Evolutionary conservation across 148 eudicot species (phyloP).

Genomic region (Rhododendron ferrugineum): DNA sequence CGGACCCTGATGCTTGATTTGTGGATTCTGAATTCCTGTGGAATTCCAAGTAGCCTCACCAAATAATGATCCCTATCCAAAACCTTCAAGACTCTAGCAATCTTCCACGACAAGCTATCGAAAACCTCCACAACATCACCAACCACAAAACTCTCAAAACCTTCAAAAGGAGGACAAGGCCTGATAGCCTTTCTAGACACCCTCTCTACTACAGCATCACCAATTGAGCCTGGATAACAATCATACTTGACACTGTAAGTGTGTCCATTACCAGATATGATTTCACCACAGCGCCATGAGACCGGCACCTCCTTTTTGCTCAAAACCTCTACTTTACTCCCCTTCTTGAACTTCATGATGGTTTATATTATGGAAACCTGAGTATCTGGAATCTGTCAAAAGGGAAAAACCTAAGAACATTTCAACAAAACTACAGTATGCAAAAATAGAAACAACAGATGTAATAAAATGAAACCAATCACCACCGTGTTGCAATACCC

Average conservation of each 20-base stretch:
- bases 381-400: neutral
- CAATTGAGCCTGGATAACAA: slow-evolving; percentile 17
- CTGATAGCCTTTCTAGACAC: slow-evolving; percentile 35
- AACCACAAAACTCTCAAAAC: slow-evolving; percentile 13
- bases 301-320: slow-evolving; percentile 28
- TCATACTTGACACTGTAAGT: slow-evolving; percentile 42
- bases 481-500: neutral
- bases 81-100: slow-evolving; percentile 28
- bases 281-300: slow-evolving; percentile 47
- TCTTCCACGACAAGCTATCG: slow-evolving; percentile 33
- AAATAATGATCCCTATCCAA: slow-evolving; percentile 22
- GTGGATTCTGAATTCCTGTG: slow-evolving; percentile 35
- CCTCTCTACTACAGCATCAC: slow-evolving; percentile 29
- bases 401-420: neutral
- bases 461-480: neutral
- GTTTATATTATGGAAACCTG: neutral
- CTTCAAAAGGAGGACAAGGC: slow-evolving; percentile 26
- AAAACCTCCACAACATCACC: slow-evolving; percentile 43
- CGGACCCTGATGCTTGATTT: slow-evolving; percentile 33
- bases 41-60: slow-evolving; percentile 37
- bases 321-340: slow-evolving; percentile 50
- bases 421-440: neutral
- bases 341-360: slow-evolving; percentile 38
- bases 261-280: slow-evolving; percentile 35
- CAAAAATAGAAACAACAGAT: neutral